Evolutionary conservation across 768 basidiomycete species (phyloP), one percentile per base, ranked within the genome.

Genomic region (Suillus alpinus): DNA sequence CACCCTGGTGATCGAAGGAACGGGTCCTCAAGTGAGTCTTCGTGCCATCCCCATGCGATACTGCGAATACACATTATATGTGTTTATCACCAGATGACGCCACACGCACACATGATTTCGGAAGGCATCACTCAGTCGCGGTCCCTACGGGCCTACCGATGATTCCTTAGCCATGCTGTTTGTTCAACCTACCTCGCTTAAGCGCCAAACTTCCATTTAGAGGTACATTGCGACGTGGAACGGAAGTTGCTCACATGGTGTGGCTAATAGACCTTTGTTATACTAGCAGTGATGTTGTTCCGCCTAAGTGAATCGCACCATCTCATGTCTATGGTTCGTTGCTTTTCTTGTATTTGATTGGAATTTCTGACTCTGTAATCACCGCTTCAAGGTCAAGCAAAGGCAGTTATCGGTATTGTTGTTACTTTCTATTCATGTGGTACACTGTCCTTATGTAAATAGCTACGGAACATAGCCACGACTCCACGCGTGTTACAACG

Each of bases 81-180:
- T 39, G 18, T 50, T 40, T 32, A 47, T 37, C 49, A 61, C 37
- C 64, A 95, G 85, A 89, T 95, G 57, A 71, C 83, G 1, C 91
- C 93, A 0, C 83, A 86, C 61, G 79, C 88, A 13, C 68, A 75
- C 26, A 76, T 81, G 20, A 86, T 95, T 36, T 80, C 83, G 9
- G 78, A 78, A 52, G 84, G 89, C 10, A 77, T 95, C 3, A 89
- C 89, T 1, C 72, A 76, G 63, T 76, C 95, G 93, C 92, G 64
- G 86, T 69, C 44, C 59, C 46, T 53, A 23, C 56, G 16, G 20
- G 16, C 56, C 46, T 50, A 20, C 55, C 10, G 36, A 26, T 16
- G 44, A 32, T 60, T 62, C 39, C 10, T 58, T 23, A 46, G 26
- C n/a, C 51, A 55, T 46, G 8, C 57, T n/a, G 34, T 52, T 64